Percentiles rank a stretch among this genome's conserved stretches.
Evolutionary conservation across 768 basidiomycete species (phyloP).

Genomic region (Collybia sp.): DNA sequence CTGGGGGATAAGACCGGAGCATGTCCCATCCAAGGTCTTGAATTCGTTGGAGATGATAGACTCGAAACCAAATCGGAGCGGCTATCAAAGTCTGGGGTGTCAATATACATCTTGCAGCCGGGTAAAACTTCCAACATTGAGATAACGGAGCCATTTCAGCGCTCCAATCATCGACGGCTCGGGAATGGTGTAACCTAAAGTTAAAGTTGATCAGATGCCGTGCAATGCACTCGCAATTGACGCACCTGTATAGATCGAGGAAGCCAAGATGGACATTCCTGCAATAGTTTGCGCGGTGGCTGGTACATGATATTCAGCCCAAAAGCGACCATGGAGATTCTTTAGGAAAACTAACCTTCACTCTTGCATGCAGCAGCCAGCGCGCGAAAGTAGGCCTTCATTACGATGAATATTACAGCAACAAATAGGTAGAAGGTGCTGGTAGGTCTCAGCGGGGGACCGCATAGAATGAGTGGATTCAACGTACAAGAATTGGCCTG

Average conservation of each 20-base stretch:
- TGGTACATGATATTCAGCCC: too few relatives aligned
- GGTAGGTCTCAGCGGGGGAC: conserved; percentile 1
- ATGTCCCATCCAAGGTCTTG: conserved; percentile 56
- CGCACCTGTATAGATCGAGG: conserved; percentile 45
- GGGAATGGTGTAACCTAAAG: conserved; percentile 52
- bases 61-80: conserved; percentile 58
- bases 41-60: conserved; percentile 80
- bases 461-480: conserved; percentile 1
- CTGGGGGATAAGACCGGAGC: conserved; percentile 54
- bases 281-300: conserved; percentile 55
- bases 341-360: conserved; percentile 14
- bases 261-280: conserved; percentile 37
- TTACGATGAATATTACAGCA: conserved; percentile 51
- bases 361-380: conserved; percentile 55
- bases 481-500: conserved; percentile 62
- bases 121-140: conserved; percentile 39
- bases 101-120: not conserved
- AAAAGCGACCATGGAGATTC: too few relatives aligned
- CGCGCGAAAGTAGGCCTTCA: conserved; percentile 75
- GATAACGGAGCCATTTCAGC: conserved; percentile 60
- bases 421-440: conserved; percentile 59
- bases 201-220: not conserved
- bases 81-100: conserved; percentile 18
- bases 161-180: conserved; percentile 63
- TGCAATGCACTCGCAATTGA: conserved; percentile 19